These are phyloP conservation scores for Calonectria pseudoturangicola DNA, from an alignment of 2,329 filamentous ascomycete species.

Conservation along the genomic window DNA sequence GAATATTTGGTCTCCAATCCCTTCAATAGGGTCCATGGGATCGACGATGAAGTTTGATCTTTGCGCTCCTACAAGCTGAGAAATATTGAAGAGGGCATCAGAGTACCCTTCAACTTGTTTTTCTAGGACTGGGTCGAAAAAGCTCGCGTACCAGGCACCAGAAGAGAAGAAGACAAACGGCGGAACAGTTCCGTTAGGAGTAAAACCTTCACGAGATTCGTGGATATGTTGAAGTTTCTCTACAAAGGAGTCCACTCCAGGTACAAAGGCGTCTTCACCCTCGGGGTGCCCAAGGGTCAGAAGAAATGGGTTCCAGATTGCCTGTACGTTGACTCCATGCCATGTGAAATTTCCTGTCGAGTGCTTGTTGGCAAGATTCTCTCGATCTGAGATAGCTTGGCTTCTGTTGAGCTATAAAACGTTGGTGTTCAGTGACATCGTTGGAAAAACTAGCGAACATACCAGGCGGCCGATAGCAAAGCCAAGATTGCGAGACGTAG, in stretches of 20 bases:
- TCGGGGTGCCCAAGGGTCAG: not conserved
- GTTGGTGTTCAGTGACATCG: not conserved
- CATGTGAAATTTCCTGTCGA: not conserved
- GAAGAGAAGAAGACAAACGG: conserved; percentile 50
- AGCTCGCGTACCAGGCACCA: conserved; percentile 53
- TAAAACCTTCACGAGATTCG: conserved; percentile 41
- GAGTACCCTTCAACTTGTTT: conserved; percentile 39
- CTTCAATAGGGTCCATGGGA: conserved; percentile 53
- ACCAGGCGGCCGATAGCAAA: conserved; percentile 57
- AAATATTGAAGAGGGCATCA: conserved; percentile 46
- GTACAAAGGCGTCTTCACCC: not conserved
- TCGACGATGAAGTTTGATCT: conserved; percentile 43
- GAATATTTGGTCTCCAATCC: conserved; percentile 55
- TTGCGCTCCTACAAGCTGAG: conserved; percentile 43
- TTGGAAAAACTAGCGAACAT: not conserved
- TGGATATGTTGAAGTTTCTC: conserved; percentile 50
- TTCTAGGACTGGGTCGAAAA: not conserved
- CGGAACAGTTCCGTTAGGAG: conserved; percentile 48
- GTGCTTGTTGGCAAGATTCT: not conserved
- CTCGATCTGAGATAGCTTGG: not conserved
- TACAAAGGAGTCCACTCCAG: conserved; percentile 33
- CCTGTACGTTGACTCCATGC: not conserved
- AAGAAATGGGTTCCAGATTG: conserved; percentile 4
- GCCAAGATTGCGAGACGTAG: conserved; percentile 74
- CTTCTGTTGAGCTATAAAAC: not conserved